Evolutionary conservation across 2,329 filamentous ascomycete genomes (phyloP), one percentile per base, ranked within the genome.

Genomic region (Colletotrichum plurivorum): DNA sequence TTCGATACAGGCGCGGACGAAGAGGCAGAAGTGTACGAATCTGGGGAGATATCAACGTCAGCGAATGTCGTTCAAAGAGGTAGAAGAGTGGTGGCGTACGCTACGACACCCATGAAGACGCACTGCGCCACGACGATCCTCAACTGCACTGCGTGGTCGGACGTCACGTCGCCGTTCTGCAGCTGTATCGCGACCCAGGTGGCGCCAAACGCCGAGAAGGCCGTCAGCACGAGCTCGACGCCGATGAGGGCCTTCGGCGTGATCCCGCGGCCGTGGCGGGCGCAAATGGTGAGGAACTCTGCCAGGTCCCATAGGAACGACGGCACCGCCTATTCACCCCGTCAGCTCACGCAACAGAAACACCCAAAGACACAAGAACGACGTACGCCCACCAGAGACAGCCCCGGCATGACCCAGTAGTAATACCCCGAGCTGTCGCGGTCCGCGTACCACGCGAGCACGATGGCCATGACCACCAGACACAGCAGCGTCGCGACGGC

Each of bases 1-100:
- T 18, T 77, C 76, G 10, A 76, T 52, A 54, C 75, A 77, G 61
- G 75, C 74, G 27, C 76, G 74, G 15, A 77, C 61, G 57, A 75
- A 78, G 31, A 78, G 71, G 54, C 72, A 56, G 36, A 76, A 73
- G 43, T 73, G 75, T 2, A 75, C 54, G 8, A 73, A 7, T 3
- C 75, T 76, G 22, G 22, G 2, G 4, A 13, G 10, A 10, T 7
- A 9, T 36, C 8, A 8, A 9, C 41, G 5, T 64, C 31, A 45
- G 25, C 27, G 46, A 27, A 16, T 9, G 15, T 25, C 22, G 9
- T 39, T 48, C 22, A 48, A 45, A 6, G 36, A 6, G 12, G 16
- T 7, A 18, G 46, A 1, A 15, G 13, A 3, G 22, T 8, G 13
- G 22, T 4, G 12, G 3, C 10, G 48, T 25, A 25, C 20, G 71